These are phyloP conservation scores for Salix brachista DNA, from an alignment of 345 rosid species.

Conservation along the genomic window DNA sequence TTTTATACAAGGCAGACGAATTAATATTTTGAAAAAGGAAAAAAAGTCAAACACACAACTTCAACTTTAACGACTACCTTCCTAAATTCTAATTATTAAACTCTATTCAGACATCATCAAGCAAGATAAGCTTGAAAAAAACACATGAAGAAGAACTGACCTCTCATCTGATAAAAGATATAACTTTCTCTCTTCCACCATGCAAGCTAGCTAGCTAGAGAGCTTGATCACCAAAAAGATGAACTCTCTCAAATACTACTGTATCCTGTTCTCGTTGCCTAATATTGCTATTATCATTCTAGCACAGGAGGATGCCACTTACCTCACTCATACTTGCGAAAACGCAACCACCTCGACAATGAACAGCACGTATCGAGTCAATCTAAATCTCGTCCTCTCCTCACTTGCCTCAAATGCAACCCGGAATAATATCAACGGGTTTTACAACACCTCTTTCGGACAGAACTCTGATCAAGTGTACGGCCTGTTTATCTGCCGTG, in stretches of 20 bases:
- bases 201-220: background rate
- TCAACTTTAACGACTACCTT: no score
- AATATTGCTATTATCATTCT: background rate
- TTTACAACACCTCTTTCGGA: constrained; percentile 4
- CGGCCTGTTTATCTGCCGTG: constrained; percentile 20
- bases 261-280: background rate
- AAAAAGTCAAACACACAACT: no score
- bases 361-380: constrained; percentile 8
- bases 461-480: background rate
- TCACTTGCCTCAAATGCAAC: constrained; percentile 9
- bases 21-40: no score
- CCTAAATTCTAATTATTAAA: no score
- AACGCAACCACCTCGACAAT: background rate
- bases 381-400: constrained; percentile 5
- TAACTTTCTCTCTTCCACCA: background rate
- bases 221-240: background rate
- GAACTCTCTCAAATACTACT: background rate
- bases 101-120: no score
- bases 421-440: background rate
- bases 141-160: no score
- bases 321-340: background rate
- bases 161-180: no score
- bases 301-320: constrained; percentile 2
- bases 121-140: no score
- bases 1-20: no score